Evolutionary conservation across 192 early-diverging fungal genomes (phyloP), one percentile per base, ranked within the genome.

Genomic region (Fimicolochytrium jonesii): DNA sequence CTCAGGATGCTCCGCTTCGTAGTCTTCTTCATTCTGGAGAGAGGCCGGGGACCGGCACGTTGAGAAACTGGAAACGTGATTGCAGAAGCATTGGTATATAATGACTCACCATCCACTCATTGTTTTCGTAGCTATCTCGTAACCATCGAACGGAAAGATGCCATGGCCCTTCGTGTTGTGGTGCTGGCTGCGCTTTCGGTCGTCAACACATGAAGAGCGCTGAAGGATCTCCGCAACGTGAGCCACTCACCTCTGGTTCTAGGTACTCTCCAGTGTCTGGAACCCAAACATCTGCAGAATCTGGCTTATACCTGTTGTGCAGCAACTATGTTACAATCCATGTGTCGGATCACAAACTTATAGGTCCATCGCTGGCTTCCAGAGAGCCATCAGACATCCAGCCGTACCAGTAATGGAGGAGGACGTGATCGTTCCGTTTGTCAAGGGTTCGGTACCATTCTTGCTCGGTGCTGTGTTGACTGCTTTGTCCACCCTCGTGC

Each of bases 21-120:
- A 94, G 59, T 94, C 92, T 66, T 92, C 89, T 62, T 90, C 90
- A 56, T 89, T 90, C 36, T 3, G n/a, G n/a, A n/a, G n/a, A n/a
- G 31, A 53, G 7, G 9, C 9, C 37, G 37, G 37, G 9, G n/a
- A 11, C 9, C n/a, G 9, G n/a, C 9, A 11, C n/a, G 9, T n/a
- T 41, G n/a, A n/a, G 9, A 41, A n/a, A 41, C 9, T 41, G 37
- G 9, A n/a, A n/a, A 41, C 9, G 37, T 9, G 37, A 41, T 41
- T 41, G 37, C 37, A n/a, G 9, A 41, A 41, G 9, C n/a, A 41
- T n/a, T 41, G 37, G 9, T 9, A 41, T 9, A 41, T n/a, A n/a
- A 20, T 13, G 7, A 48, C n/a, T n/a, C 53, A 58, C 4, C 79
- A 88, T 86, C 86, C 89, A 87, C 66, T 94, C 90, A 70, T 87